Evolutionary conservation across 345 rosid genomes (phyloP), one percentile per base, ranked within the genome.

Genomic region (Sisymbrium altissimum): DNA sequence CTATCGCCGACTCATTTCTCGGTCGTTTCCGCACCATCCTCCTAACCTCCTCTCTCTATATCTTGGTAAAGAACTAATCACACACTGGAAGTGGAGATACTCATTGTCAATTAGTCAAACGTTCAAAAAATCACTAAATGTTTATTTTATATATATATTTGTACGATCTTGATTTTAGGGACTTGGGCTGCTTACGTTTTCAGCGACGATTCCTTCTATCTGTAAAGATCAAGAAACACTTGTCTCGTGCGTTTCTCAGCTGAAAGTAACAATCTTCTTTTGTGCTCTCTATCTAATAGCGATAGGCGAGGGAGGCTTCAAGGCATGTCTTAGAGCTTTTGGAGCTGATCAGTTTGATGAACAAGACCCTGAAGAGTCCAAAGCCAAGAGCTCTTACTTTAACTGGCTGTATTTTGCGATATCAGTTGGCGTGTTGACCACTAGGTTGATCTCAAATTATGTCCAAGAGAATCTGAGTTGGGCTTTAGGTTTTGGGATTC

Each of bases 101-200:
- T 18, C 19, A 17, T 44, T 7, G 36, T 6, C 36, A 33, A 6
- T 33, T 33, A 33, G 38, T 35, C 38, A 35, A 35, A 35, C 38
- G 38, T 7, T 17, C 9, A 2, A 13, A 10, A 9, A 44, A 17
- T 17, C 25, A n/a, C 23, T 3, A 23, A 23, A 36, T 21, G 36
- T 6, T 9, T 5, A 23, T 5, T 36, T 2, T 23, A 23, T 23
- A 23, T 40, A 8, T 32, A 32, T 32, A 32, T 13, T 19, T 55
- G 1, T 27, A 32, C 5, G 23, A n/a, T 30, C 14, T 48, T 71
- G 46, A 35, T 25, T 15, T 3, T 77, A 87, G 89, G 91, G 89
- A 48, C 86, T 85, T 57, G 78, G 70, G 25, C 40, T 85, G 77
- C 70, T 92, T 71, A 88, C 92, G 7, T 59, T 82, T 17, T 87